A percentile compares a stretch with the other conserved stretches of the same genome.
These are phyloP conservation scores for Endoconidiophora laricicola DNA, from an alignment of 2,329 filamentous ascomycete species.

Conservation along the genomic window DNA sequence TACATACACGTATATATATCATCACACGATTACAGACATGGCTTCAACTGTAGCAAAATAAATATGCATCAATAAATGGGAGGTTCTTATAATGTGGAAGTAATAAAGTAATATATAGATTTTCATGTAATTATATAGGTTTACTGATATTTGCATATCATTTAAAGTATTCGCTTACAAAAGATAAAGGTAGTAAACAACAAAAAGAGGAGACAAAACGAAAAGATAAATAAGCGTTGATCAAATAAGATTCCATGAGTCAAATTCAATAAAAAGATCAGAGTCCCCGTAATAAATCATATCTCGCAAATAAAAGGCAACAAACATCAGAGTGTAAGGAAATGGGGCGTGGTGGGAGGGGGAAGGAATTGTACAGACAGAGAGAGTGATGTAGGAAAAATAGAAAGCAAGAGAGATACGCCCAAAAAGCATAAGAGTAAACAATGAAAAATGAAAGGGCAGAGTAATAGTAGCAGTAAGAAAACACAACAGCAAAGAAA, in stretches of 20 bases:
- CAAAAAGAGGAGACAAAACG: not conserved
- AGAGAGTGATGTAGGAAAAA: not conserved
- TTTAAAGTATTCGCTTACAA: not conserved
- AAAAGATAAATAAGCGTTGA: conserved; percentile 1
- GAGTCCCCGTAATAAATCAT: not conserved
- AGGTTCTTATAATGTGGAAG: too few relatives aligned
- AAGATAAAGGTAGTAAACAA: not conserved
- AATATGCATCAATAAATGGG: too few relatives aligned
- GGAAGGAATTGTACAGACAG: too few relatives aligned
- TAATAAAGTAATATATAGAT: too few relatives aligned
- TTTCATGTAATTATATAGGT: not conserved
- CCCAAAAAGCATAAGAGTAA: not conserved
- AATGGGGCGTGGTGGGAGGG: not conserved
- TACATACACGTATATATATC: too few relatives aligned
- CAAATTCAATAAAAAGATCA: too few relatives aligned
- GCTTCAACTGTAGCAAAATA: too few relatives aligned
- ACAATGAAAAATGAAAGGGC: too few relatives aligned
- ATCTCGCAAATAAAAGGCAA: conserved; percentile 1
- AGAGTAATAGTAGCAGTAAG: not conserved
- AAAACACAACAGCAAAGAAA: not conserved
- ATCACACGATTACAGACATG: too few relatives aligned
- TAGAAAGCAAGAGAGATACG: not conserved
- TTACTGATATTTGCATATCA: conserved; percentile 3
- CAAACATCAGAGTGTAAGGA: conserved; percentile 1
- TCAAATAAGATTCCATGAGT: not conserved